Evolutionary conservation across 2,329 filamentous ascomycete species (phyloP).

Genomic region (Cercospora brassicicola): DNA sequence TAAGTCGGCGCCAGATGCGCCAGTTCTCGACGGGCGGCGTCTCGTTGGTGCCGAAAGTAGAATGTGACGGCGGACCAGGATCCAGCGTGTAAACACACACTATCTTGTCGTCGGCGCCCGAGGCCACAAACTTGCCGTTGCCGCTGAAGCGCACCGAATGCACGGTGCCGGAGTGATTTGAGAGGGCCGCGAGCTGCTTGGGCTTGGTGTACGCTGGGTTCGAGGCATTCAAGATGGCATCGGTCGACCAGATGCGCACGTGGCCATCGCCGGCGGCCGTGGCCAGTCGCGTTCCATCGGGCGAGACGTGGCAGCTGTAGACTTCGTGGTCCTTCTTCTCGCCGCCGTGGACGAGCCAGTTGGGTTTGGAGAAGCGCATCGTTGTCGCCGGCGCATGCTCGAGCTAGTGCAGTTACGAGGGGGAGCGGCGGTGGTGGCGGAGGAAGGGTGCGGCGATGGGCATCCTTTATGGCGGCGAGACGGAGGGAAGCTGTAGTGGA

Average conservation of each 20-base stretch:
- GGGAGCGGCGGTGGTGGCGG: not conserved
- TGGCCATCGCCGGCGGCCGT: conserved; percentile 97
- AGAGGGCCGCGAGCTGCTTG: conserved; percentile 95
- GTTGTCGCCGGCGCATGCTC: conserved; percentile 6
- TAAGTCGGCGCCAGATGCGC: conserved; percentile 89
- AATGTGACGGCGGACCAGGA: conserved; percentile 71
- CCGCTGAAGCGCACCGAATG: conserved; percentile 96
- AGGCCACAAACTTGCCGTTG: conserved; percentile 92
- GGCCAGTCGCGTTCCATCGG: conserved; percentile 85
- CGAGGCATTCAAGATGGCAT: conserved; percentile 80
- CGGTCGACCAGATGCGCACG: conserved; percentile 96
- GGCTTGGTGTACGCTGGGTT: conserved; percentile 72
- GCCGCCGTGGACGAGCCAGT: conserved; percentile 93
- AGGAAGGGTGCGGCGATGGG: not conserved
- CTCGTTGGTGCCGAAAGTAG: conserved; percentile 83
- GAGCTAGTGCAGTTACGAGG: not conserved
- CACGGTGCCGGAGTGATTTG: conserved; percentile 95
- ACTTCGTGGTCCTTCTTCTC: conserved; percentile 99
- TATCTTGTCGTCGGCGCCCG: conserved; percentile 97
- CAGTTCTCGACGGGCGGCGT: conserved; percentile 94
- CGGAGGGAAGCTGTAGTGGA: not conserved
- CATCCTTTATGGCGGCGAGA: not conserved
- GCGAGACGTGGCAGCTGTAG: conserved; percentile 95
- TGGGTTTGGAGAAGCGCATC: conserved; percentile 77
- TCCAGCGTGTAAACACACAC: conserved; percentile 96